Percentiles rank a stretch among this genome's conserved stretches.
Conservation (phyloP, 1,284 basidiomycete species). For the Cryptococcus amylolentus region DNA sequence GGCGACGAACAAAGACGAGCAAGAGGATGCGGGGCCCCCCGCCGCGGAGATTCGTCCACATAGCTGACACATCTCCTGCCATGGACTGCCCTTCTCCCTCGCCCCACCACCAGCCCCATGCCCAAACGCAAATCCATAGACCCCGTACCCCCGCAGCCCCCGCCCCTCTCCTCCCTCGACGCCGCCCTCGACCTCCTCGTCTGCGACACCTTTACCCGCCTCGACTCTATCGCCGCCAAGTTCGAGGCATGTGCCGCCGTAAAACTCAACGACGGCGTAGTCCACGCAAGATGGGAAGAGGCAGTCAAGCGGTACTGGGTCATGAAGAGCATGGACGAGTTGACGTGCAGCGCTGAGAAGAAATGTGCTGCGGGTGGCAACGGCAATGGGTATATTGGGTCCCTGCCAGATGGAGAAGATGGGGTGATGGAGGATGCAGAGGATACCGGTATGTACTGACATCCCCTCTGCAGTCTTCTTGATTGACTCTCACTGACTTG, state of each 20-base stretch:
- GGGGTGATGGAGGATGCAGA: constrained; percentile 7
- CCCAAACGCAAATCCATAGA: constrained; percentile 23
- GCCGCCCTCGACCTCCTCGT: constrained; percentile 45
- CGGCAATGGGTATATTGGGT: constrained; percentile 27
- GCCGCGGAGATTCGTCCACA: background rate
- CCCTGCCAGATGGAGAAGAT: constrained; percentile 22
- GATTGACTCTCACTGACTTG: no score
- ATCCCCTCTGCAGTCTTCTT: background rate
- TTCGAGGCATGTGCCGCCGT: constrained; percentile 40
- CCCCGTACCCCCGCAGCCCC: constrained; percentile 10
- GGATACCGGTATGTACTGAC: no score
- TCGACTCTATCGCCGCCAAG: constrained; percentile 30
- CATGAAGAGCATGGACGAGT: constrained; percentile 44
- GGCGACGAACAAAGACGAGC: background rate
- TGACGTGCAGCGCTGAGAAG: constrained; percentile 26
- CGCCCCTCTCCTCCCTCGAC: constrained; percentile 38
- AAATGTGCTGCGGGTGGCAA: constrained; percentile 4
- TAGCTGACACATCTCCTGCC: background rate
- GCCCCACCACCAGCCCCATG: constrained; percentile 6
- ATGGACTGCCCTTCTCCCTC: background rate
- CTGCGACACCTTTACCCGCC: constrained; percentile 39
- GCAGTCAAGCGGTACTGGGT: constrained; percentile 43
- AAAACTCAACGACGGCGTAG: constrained; percentile 38
- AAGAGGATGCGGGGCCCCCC: background rate
- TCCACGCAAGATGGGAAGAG: constrained; percentile 41